Evolutionary conservation across 257 asterid genomes (phyloP).

Genomic region (Osmanthus fragrans): DNA sequence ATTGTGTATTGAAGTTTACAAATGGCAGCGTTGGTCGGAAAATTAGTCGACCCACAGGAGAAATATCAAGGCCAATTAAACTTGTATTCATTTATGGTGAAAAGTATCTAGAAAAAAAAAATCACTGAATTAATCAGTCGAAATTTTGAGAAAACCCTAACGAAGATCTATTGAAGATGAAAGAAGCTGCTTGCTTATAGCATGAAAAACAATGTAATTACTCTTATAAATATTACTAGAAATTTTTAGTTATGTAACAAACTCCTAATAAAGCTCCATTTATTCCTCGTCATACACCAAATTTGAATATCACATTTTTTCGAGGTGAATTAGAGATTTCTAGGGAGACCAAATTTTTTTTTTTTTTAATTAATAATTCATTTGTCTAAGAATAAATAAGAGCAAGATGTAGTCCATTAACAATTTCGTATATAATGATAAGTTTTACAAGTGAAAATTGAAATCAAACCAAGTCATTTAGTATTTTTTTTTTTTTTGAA

Average conservation of each 20-base stretch:
- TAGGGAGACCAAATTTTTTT: background rate
- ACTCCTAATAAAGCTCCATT: constrained; percentile 29
- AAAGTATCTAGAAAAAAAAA: background rate
- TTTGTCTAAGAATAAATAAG: too few relatives aligned
- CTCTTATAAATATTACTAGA: background rate
- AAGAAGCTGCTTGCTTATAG: background rate
- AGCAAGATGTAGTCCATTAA: background rate
- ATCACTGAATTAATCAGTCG: background rate
- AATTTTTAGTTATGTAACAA: constrained; percentile 24
- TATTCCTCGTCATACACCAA: constrained; percentile 11
- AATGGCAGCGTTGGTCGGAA: constrained; percentile 26
- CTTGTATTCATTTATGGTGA: constrained; percentile 77
- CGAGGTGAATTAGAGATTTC: background rate
- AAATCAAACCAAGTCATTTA: too few relatives aligned
- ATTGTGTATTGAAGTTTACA: constrained; percentile 28
- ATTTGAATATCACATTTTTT: background rate
- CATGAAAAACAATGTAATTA: background rate
- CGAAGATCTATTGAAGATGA: background rate
- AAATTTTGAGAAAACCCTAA: background rate
- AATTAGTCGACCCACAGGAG: constrained; percentile 29
- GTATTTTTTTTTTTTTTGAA: too few relatives aligned
- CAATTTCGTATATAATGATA: background rate
- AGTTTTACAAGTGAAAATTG: background rate
- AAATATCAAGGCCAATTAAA: constrained; percentile 33
- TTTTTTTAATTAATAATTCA: too few relatives aligned